These are phyloP conservation scores for Epichloe uncinata DNA, from an alignment of 2,329 filamentous ascomycete species.

Conservation along the genomic window DNA sequence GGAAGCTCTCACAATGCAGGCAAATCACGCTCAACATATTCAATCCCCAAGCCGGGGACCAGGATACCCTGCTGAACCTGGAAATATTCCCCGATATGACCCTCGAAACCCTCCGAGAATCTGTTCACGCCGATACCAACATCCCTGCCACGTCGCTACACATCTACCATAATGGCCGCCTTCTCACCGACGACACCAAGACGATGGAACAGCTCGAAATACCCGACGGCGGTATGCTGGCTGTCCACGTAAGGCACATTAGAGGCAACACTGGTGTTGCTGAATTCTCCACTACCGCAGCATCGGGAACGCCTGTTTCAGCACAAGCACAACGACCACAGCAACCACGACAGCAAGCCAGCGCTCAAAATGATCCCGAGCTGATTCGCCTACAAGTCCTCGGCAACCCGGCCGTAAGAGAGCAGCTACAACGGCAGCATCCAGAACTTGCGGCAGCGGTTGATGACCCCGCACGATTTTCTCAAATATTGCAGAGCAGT, in stretches of 20 bases:
- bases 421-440: constrained; percentile 56
- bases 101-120: constrained; percentile 71
- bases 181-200: constrained; percentile 63
- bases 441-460: constrained; percentile 67
- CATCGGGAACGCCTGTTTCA: constrained; percentile 20
- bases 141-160: constrained; percentile 63
- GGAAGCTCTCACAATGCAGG: constrained; percentile 33
- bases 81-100: constrained; percentile 76
- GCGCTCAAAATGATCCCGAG: constrained; percentile 54
- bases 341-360: constrained; percentile 19
- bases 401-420: constrained; percentile 59
- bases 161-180: constrained; percentile 79
- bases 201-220: constrained; percentile 74
- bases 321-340: constrained; percentile 16
- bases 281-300: constrained; percentile 15
- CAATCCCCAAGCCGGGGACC: constrained; percentile 51
- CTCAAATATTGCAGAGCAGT: constrained; percentile 54
- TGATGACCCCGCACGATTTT: constrained; percentile 64
- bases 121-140: constrained; percentile 71
- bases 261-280: constrained; percentile 26
- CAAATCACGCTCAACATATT: constrained; percentile 78
- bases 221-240: constrained; percentile 82
- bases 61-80: constrained; percentile 66
- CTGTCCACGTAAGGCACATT: constrained; percentile 61
- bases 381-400: constrained; percentile 71